phyloP scores from a whole-genome alignment of 2,329 filamentous ascomycete species.

The Rhynchosporium graminicola region DNA sequence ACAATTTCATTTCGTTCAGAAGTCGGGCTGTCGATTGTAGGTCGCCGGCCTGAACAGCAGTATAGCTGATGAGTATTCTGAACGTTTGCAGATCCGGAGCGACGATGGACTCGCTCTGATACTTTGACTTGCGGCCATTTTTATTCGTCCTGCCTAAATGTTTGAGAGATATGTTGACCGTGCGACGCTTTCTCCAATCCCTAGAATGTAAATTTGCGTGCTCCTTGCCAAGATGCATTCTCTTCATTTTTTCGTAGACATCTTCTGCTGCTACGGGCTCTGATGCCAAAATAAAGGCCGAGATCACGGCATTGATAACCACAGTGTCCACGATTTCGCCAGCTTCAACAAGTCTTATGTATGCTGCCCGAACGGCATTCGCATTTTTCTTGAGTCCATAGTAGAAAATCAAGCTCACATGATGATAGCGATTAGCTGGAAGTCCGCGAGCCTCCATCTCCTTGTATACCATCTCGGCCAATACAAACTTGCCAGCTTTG shows the following conservation, averaged over 20 bases:
- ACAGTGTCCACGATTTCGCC: slow-evolving; percentile 88
- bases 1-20: slow-evolving; percentile 77
- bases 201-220: slow-evolving; percentile 38
- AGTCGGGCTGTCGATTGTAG: slow-evolving; percentile 69
- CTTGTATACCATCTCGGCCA: slow-evolving; percentile 81
- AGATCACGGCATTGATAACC: slow-evolving; percentile 84
- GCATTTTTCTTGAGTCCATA: slow-evolving; percentile 75
- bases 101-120: slow-evolving; percentile 66
- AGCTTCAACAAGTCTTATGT: slow-evolving; percentile 77
- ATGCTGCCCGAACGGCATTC: slow-evolving; percentile 72
- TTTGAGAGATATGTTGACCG: slow-evolving; percentile 56
- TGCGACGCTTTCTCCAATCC: slow-evolving; percentile 40
- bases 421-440: slow-evolving; percentile 74
- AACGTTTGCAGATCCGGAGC: slow-evolving; percentile 79
- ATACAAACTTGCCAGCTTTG: slow-evolving; percentile 78
- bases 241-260: slow-evolving; percentile 83
- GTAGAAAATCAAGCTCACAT: slow-evolving; percentile 80
- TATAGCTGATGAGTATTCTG: slow-evolving; percentile 75
- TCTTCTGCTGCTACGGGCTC: slow-evolving; percentile 77
- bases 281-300: slow-evolving; percentile 72
- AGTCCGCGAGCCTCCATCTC: slow-evolving; percentile 76
- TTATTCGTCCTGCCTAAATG: slow-evolving; percentile 58
- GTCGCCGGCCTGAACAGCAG: slow-evolving; percentile 68
- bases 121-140: slow-evolving; percentile 54
- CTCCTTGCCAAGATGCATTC: slow-evolving; percentile 34